Conservation (phyloP, 441 rosid species). For the Daphne laureola region DNA sequence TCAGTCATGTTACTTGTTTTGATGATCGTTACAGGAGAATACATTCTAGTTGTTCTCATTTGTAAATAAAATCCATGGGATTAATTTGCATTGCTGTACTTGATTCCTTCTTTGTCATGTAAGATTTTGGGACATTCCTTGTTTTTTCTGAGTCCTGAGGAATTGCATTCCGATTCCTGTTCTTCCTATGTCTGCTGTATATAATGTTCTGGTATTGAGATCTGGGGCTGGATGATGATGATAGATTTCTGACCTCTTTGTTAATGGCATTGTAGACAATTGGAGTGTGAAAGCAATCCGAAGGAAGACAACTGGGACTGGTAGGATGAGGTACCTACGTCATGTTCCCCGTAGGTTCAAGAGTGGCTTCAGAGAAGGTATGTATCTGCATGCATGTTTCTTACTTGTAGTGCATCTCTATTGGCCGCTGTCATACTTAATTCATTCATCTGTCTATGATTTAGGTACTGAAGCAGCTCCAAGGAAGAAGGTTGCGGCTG, state of each 20-base stretch:
- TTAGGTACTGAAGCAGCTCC: slow-evolving; percentile 5
- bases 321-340: slow-evolving; percentile 41
- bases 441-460: background rate
- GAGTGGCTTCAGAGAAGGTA: slow-evolving; percentile 43
- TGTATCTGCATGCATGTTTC: background rate
- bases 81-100: too few relatives aligned
- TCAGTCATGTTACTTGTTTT: too few relatives aligned
- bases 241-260: background rate
- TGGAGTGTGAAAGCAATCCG: slow-evolving; percentile 42
- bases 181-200: too few relatives aligned
- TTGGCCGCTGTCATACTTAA: too few relatives aligned
- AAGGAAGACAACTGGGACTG: slow-evolving; percentile 42
- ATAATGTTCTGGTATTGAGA: too few relatives aligned
- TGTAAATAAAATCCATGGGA: background rate
- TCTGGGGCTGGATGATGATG: too few relatives aligned
- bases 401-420: background rate
- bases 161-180: too few relatives aligned
- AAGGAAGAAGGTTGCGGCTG: slow-evolving; percentile 3
- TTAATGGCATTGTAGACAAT: slow-evolving; percentile 19
- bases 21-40: too few relatives aligned
- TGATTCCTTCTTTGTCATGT: too few relatives aligned
- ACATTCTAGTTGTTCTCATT: background rate
- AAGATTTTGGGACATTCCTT: too few relatives aligned
- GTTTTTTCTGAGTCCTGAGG: too few relatives aligned
- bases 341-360: slow-evolving; percentile 38